Evolutionary conservation across 2,329 filamentous ascomycete genomes (phyloP).

Genomic region (Fusarium chlamydosporum): DNA sequence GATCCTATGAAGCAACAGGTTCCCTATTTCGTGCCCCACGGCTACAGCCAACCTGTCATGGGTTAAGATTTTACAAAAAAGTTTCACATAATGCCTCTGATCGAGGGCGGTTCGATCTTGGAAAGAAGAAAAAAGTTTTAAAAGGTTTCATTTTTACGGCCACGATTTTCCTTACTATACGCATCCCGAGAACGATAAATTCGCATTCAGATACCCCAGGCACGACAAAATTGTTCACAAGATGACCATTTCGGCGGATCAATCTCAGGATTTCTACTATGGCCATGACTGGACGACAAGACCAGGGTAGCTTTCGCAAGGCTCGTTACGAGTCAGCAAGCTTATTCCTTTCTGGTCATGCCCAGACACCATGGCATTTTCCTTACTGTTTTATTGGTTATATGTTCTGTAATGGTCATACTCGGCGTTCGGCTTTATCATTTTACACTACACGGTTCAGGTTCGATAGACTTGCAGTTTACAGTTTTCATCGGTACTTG

Average conservation of each 20-base stretch:
- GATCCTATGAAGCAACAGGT: slow-evolving; percentile 63
- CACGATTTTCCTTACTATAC: slow-evolving; percentile 54
- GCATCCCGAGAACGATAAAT: slow-evolving; percentile 54
- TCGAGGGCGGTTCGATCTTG: slow-evolving; percentile 40
- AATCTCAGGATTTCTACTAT: slow-evolving; percentile 46
- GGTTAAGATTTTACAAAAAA: slow-evolving; percentile 56
- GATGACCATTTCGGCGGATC: slow-evolving; percentile 50
- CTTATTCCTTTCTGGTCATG: background rate
- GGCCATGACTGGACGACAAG: slow-evolving; percentile 36
- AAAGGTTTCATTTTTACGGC: slow-evolving; percentile 50
- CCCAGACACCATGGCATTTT: slow-evolving; percentile 27
- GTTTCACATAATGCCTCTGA: slow-evolving; percentile 43
- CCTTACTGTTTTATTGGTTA: slow-evolving; percentile 48
- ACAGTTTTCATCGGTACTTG: slow-evolving; percentile 37
- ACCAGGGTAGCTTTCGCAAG: slow-evolving; percentile 5
- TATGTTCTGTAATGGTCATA: slow-evolving; percentile 56
- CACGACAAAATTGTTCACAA: slow-evolving; percentile 56
- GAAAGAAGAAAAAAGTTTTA: slow-evolving; percentile 51
- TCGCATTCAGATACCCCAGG: slow-evolving; percentile 59
- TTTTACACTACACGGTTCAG: slow-evolving; percentile 47
- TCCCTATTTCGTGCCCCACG: slow-evolving; percentile 64
- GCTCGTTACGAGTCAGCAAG: background rate
- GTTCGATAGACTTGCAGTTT: slow-evolving; percentile 49
- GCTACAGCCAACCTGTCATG: slow-evolving; percentile 69
- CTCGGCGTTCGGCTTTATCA: slow-evolving; percentile 51